Base-by-base conservation (phyloP, 164 flowering plant species). In the Sedum album region DNA sequence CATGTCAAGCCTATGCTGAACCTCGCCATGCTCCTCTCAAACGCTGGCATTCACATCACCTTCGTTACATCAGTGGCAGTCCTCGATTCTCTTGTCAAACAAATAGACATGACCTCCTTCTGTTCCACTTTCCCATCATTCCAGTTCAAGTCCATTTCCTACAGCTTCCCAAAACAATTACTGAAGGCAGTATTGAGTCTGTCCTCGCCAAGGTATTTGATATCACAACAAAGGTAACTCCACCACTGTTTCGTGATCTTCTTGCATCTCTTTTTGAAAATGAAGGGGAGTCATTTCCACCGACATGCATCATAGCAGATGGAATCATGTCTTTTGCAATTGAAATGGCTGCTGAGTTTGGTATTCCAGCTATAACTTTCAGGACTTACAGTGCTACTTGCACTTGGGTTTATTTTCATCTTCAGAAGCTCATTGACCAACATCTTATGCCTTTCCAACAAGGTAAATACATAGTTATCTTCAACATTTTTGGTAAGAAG, bases 1-100 rank as follows among this genome's bases (percentile, higher is more conserved):
- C 79, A 82, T 74, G 65, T 79, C 69, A 82, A 79, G 67, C 73
- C 76, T 70, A 82, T 82, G 85, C 75, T 82, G 61, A 76, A 73
- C 26, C 57, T 82, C 38, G 82, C 83, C 13, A 72, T 77, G 75
- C 82, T 80, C 36, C 76, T 82, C 33, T 69, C 69, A 70, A 35
- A 44, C 11, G 60, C 79, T 35, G 74, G 74, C 49, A 48, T 80
- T 68, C 67, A 70, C 38, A 66, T 80, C 67, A 77, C 61, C 1
- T 55, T 55, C 13, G 61, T 11, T 31, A 55, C 61, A 31, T 55
- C 31, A 31, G 9, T 25, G 17, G 31, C 17, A 55, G 73, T 60
- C 71, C 80, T 78, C 60, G 21, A 31, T 26, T 70, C 75, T 51
- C 77, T 79, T 28, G 21, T 62, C 31, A 13, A 44, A 5, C 64